Evolutionary conservation across 164 flowering plant species (phyloP), one percentile per base, ranked within the genome.

Genomic region (Aristolochia contorta): DNA sequence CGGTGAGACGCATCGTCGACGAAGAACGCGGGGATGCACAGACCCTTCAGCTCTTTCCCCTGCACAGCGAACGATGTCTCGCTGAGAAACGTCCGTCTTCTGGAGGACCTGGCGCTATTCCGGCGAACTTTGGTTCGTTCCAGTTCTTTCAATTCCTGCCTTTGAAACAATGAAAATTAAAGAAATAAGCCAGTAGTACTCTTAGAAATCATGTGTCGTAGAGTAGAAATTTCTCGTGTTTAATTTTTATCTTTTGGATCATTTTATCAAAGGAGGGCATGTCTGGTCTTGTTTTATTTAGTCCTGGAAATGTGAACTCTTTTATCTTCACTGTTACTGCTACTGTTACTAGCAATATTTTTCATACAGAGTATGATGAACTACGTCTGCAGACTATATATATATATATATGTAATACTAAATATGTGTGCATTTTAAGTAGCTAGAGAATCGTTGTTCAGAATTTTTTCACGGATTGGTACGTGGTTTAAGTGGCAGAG

Each of bases 61-160:
- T 82, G 4, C 64, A 69, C 8, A 77, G 78, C 58, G 70, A 63
- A 5, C 24, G 47, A 30, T 27, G 51, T 27, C 22, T 54, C 20
- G 57, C 47, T 15, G 62, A 60, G 54, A 60, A 47, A 51, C n/a
- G n/a, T n/a, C 16, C 47, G n/a, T 20, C 59, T 16, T 41, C n/a
- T 9, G n/a, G 51, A 15, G 24, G 33, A 18, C 37, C 53, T 10
- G 9, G 24, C n/a, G n/a, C n/a, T 22, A 25, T 12, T 56, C 45
- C n/a, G 59, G 20, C 14, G 0, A 65, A 61, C 72, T 27, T 56
- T 51, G 62, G 72, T 54, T 69, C 77, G 48, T 60, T 47, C 62
- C 82, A 84, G 74, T 87, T 78, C 59, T 73, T 80, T 63, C 87
- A 87, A 72, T 87, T 87, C 59, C 91, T 85, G 51, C 89, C 82